Evolutionary conservation across 1,139 yeast genomes (phyloP).

Genomic region (Geotrichum fermentans): DNA sequence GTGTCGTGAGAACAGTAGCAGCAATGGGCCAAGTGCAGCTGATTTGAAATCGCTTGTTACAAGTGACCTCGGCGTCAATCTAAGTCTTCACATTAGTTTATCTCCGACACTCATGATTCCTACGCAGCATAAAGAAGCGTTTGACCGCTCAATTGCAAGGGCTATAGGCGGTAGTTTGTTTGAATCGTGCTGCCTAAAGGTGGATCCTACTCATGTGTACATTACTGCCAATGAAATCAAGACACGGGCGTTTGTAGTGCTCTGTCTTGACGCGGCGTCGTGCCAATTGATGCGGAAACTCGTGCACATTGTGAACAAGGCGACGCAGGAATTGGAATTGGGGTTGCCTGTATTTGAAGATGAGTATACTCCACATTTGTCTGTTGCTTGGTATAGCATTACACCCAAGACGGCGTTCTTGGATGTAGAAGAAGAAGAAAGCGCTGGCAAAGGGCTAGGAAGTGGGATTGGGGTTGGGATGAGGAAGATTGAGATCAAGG

Average conservation of each 20-base stretch:
- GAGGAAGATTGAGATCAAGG: neutral
- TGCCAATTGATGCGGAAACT: slow-evolving; percentile 10
- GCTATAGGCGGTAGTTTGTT: neutral
- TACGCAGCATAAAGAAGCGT: slow-evolving; percentile 22
- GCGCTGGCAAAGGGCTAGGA: neutral
- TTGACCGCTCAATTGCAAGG: slow-evolving; percentile 17
- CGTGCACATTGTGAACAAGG: slow-evolving; percentile 16
- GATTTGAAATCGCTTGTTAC: slow-evolving; percentile 25
- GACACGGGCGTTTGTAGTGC: slow-evolving; percentile 19
- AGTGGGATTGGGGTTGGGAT: neutral
- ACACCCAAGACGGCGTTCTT: neutral
- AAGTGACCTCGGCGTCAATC: slow-evolving; percentile 30
- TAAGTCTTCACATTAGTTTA: slow-evolving; percentile 36
- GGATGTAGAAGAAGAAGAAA: neutral
- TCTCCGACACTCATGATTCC: slow-evolving; percentile 34
- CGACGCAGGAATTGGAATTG: slow-evolving; percentile 13
- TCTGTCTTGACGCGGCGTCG: neutral
- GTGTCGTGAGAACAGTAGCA: neutral
- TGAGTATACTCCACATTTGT: slow-evolving; percentile 25
- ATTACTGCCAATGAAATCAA: neutral
- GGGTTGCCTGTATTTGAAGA: slow-evolving; percentile 21
- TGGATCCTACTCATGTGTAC: neutral
- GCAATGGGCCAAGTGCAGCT: slow-evolving; percentile 5
- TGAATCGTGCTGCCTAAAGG: neutral
- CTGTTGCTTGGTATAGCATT: slow-evolving; percentile 26